Conservation (phyloP, 192 early-diverging fungal genomes). For the Mortierella claussenii region DNA sequence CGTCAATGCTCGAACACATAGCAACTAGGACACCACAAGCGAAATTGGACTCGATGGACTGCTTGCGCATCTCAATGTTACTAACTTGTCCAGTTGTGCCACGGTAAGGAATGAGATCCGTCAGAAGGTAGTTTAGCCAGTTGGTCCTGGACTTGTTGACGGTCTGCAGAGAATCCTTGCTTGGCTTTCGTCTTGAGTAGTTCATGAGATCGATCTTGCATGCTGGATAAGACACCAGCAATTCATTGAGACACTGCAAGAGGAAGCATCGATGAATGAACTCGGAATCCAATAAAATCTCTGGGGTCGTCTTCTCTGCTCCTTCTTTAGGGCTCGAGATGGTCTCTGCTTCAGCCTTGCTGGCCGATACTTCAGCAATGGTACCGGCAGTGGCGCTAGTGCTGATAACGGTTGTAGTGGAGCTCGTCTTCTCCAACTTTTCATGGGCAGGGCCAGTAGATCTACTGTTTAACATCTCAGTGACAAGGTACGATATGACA, state of each 20-base stretch:
- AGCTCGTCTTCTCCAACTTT: too few species aligned
- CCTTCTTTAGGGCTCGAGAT: not conserved
- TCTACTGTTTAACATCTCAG: conserved; percentile 58
- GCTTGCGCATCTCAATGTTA: conserved; percentile 61
- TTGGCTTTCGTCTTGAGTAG: conserved; percentile 59
- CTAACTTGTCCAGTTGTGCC: conserved; percentile 44
- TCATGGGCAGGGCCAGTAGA: not conserved
- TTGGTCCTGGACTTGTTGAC: conserved; percentile 54
- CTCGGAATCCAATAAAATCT: conserved; percentile 9
- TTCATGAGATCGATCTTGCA: conserved; percentile 79
- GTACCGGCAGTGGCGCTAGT: not conserved
- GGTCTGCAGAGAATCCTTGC: conserved; percentile 57
- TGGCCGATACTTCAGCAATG: not conserved
- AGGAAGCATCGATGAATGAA: conserved; percentile 71
- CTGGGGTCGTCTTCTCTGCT: not conserved
- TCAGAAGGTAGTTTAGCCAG: conserved; percentile 70
- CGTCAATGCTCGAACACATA: conserved; percentile 61
- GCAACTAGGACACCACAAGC: conserved; percentile 72
- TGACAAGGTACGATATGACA: conserved; percentile 63
- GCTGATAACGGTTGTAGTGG: too few species aligned
- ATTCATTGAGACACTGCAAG: conserved; percentile 86
- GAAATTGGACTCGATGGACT: conserved; percentile 73
- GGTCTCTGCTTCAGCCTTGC: not conserved
- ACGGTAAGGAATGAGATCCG: conserved; percentile 72
- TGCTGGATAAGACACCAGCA: conserved; percentile 84